phyloP scores from a whole-genome alignment of 139 green algal genomes.

The Picochlorum sp. region DNA sequence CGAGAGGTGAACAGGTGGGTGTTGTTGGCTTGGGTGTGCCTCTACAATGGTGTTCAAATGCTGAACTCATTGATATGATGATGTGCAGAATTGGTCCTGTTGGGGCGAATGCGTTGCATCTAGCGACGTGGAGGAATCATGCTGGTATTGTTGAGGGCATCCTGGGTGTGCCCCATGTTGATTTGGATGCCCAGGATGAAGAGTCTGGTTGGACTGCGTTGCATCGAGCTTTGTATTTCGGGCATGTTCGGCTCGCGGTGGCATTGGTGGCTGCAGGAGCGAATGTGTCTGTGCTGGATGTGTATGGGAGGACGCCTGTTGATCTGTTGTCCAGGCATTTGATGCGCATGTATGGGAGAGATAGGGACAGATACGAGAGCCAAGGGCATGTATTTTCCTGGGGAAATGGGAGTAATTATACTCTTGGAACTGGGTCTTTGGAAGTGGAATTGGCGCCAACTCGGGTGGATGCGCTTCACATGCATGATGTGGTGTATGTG shows the following conservation, averaged over 20 bases:
- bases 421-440: slow-evolving; percentile 73
- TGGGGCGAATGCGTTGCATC: slow-evolving; percentile 16
- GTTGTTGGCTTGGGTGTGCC: background rate
- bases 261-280: slow-evolving; percentile 50
- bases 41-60: too few species aligned
- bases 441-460: slow-evolving; percentile 31
- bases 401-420: slow-evolving; percentile 88
- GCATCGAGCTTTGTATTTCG: slow-evolving; percentile 81
- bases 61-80: too few species aligned
- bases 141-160: slow-evolving; percentile 35
- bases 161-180: slow-evolving; percentile 36
- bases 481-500: slow-evolving; percentile 33
- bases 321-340: slow-evolving; percentile 72
- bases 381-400: slow-evolving; percentile 62
- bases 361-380: background rate
- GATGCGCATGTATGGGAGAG: slow-evolving; percentile 16
- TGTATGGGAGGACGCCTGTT: slow-evolving; percentile 24
- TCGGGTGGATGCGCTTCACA: slow-evolving; percentile 51
- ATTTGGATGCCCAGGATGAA: slow-evolving; percentile 35
- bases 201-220: slow-evolving; percentile 74
- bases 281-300: slow-evolving; percentile 39
- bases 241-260: slow-evolving; percentile 55
- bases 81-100: slow-evolving; percentile 13
- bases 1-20: slow-evolving; percentile 7
- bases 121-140: slow-evolving; percentile 53